Percentiles rank a stretch among this genome's conserved stretches.
Conservation (phyloP, 192 early-diverging fungal genomes). For the Phycomyces blakesleeanus region DNA sequence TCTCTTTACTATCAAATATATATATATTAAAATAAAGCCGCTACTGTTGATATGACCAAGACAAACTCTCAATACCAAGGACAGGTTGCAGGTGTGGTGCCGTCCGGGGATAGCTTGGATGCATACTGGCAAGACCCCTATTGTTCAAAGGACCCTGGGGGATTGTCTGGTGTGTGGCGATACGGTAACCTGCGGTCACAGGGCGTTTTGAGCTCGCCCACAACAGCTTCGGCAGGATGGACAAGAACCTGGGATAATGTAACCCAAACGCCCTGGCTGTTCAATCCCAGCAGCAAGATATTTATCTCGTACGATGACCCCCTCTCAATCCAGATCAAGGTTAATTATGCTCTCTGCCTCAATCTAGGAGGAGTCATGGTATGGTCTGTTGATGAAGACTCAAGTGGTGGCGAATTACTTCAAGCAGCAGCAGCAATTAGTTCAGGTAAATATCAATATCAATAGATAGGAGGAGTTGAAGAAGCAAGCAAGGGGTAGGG, state of each 20-base stretch:
- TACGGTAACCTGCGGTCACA: conserved; percentile 60
- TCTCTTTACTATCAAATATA: no score
- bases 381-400: conserved; percentile 65
- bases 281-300: conserved; percentile 49
- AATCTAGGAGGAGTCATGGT: conserved; percentile 63
- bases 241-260: conserved; percentile 57
- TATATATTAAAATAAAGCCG: no score
- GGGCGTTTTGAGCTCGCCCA: conserved; percentile 41
- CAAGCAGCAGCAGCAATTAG: conserved; percentile 12
- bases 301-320: conserved; percentile 75
- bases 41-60: conserved; percentile 33
- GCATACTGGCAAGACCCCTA: conserved; percentile 52
- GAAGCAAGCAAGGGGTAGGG: no score
- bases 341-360: conserved; percentile 49
- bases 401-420: conserved; percentile 54
- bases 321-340: conserved; percentile 53
- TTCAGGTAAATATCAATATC: no score
- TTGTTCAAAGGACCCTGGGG: conserved; percentile 39
- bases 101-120: conserved; percentile 52
- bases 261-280: conserved; percentile 70
- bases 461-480: no score
- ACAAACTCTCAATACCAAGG: conserved; percentile 33
- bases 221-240: conserved; percentile 58
- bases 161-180: conserved; percentile 61
- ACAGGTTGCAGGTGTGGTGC: conserved; percentile 18